Base-by-base conservation (phyloP, 2,329 filamentous ascomycete species). In the Fonsecaea monophora region DNA sequence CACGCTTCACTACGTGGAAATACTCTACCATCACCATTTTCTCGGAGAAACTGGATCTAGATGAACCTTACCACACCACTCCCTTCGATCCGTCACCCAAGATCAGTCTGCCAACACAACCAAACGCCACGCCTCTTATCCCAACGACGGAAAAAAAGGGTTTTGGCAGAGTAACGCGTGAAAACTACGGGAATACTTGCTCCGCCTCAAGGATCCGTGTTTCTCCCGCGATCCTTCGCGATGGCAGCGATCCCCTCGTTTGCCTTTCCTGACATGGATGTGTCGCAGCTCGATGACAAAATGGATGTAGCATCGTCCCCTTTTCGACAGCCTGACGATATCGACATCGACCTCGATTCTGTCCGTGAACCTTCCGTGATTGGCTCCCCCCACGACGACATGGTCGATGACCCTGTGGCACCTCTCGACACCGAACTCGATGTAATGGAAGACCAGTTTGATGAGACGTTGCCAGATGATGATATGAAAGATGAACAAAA, bases 401-500 rank as follows among this genome's bases (percentile, higher is more conserved):
- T 73, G 69, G 54, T 72, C 40, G 71, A 73, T 38, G 62, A 70
- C 10, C 40, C 62, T 30, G 76, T 73, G 50, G 76, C 75, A 4
- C 74, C 61, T 10, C 75, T 74, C 1, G 74, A 77, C 25, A 35
- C 40, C 21, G 72, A 71, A 2, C 76, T 54, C 38, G 66, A 70
- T 30, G 38, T 60, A 15, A 58, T 64, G 57, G 63, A 68, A 75
- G 42, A 79, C 67, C 3, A 77, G 73, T 30, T 77, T 70, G 42
- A 79, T 74, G 65, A 79, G 74, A 15, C 75, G 75, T 64, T 81
- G 69, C 68, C 78, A 79, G 12, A 77, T 77, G 60, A 80, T 67
- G 40, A 81, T 73, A 64, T 79, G 75, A 60, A 78, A 71, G 34
- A 76, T 64, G 50, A 79, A 68, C 64, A 77, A 76, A 62, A 64